phyloP scores from a whole-genome alignment of 2,329 filamentous ascomycete genomes.

The Cercospora sp. region DNA sequence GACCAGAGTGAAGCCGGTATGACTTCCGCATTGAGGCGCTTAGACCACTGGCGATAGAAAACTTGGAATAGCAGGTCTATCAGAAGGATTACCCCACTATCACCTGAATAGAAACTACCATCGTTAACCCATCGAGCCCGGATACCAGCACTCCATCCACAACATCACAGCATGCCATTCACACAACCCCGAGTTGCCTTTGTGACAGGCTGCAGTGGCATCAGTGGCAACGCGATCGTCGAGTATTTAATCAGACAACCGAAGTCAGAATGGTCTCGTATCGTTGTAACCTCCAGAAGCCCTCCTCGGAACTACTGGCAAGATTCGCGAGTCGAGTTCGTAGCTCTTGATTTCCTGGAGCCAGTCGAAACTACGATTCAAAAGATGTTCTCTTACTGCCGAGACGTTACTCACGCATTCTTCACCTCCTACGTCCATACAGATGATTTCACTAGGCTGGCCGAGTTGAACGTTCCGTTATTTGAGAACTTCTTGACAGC shows the following conservation, averaged over 20 bases:
- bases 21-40: not conserved
- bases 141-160: not conserved
- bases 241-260: not conserved
- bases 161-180: not conserved
- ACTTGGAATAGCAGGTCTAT: not conserved
- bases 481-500: not conserved
- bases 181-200: not conserved
- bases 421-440: not conserved
- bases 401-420: not conserved
- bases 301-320: not conserved
- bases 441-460: not conserved
- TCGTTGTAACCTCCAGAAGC: not conserved
- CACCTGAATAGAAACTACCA: not conserved
- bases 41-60: not conserved
- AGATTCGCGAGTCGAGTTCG: not conserved
- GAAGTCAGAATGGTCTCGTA: not conserved
- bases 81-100: not conserved
- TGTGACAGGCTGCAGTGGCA: not conserved
- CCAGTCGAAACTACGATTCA: not conserved
- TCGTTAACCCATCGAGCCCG: not conserved
- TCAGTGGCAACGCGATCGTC: not conserved
- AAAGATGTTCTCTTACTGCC: not conserved
- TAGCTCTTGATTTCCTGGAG: not conserved
- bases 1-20: not conserved
- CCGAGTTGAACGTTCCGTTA: not conserved